Evolutionary conservation across 2,329 filamentous ascomycete genomes (phyloP).

Genomic region (Penicillium crustosum): DNA sequence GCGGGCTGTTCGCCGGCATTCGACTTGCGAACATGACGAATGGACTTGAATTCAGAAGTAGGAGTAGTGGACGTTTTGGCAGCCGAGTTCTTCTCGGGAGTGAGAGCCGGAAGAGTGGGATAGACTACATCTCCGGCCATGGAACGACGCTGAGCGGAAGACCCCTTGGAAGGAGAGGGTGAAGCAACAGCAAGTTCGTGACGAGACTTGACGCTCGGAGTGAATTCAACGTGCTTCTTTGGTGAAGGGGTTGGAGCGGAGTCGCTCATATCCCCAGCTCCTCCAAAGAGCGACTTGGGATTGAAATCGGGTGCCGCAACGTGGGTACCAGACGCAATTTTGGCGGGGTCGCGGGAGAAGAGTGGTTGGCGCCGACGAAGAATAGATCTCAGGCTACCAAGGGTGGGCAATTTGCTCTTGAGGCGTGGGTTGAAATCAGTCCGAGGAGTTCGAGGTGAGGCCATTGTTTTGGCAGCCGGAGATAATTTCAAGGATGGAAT

Average conservation of each 20-base stretch:
- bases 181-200: constrained; percentile 39
- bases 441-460: constrained; percentile 45
- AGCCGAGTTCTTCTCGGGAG: constrained; percentile 33
- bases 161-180: constrained; percentile 45
- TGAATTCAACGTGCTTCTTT: constrained; percentile 81
- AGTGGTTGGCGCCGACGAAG: constrained; percentile 60
- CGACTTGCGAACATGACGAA: constrained; percentile 44
- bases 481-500: constrained; percentile 54
- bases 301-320: constrained; percentile 41
- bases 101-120: constrained; percentile 39
- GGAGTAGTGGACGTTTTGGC: constrained; percentile 11
- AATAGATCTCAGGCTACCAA: constrained; percentile 60
- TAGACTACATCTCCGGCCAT: constrained; percentile 35
- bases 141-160: constrained; percentile 24
- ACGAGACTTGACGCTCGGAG: constrained; percentile 62
- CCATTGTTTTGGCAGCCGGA: constrained; percentile 53
- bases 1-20: constrained; percentile 18
- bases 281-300: constrained; percentile 52
- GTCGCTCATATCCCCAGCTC: constrained; percentile 30
- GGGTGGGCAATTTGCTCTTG: constrained; percentile 50
- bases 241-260: constrained; percentile 64
- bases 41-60: constrained; percentile 32
- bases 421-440: constrained; percentile 49
- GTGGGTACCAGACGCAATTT: constrained; percentile 62
- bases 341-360: constrained; percentile 59